A percentile compares a stretch with the other conserved stretches of the same genome.
phyloP scores from a whole-genome alignment of 768 basidiomycete genomes.

The Leccinum disarticulatum region DNA sequence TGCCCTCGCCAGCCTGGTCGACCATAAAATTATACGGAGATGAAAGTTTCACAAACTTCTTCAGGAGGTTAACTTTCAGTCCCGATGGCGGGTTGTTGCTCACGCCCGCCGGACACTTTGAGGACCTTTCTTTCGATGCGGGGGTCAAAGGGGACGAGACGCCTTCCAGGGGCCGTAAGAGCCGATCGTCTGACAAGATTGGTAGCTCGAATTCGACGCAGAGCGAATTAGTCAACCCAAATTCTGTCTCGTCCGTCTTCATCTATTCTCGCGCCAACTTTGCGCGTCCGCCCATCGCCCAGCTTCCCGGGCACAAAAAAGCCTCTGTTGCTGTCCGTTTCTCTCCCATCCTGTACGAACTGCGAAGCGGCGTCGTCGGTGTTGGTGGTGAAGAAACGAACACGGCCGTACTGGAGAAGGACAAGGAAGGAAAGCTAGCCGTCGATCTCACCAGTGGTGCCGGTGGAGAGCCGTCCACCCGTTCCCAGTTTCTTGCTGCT shows the following conservation, averaged over 20 bases:
- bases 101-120: conserved; percentile 96
- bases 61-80: conserved; percentile 89
- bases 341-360: conserved; percentile 89
- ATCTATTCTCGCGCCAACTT: conserved; percentile 97
- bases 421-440: conserved; percentile 57
- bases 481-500: conserved; percentile 2
- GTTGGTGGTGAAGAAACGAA: conserved; percentile 42
- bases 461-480: conserved; percentile 10
- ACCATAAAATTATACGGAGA: conserved; percentile 89
- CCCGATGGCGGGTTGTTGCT: conserved; percentile 92
- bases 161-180: conserved; percentile 58
- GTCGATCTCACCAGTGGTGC: conserved; percentile 56
- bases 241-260: conserved; percentile 71
- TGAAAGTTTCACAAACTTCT: conserved; percentile 94
- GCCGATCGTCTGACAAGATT: conserved; percentile 43
- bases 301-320: conserved; percentile 94
- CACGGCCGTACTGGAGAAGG: conserved; percentile 66
- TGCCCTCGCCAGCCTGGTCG: conserved; percentile 61
- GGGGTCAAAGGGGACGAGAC: conserved; percentile 36
- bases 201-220: conserved; percentile 26
- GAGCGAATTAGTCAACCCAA: conserved; percentile 32
- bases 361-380: conserved; percentile 59
- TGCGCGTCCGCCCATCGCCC: conserved; percentile 88
- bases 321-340: conserved; percentile 93
- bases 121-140: conserved; percentile 72